phyloP scores from a whole-genome alignment of 176 grass and related monocot genomes.

The Guadua angustifolia region DNA sequence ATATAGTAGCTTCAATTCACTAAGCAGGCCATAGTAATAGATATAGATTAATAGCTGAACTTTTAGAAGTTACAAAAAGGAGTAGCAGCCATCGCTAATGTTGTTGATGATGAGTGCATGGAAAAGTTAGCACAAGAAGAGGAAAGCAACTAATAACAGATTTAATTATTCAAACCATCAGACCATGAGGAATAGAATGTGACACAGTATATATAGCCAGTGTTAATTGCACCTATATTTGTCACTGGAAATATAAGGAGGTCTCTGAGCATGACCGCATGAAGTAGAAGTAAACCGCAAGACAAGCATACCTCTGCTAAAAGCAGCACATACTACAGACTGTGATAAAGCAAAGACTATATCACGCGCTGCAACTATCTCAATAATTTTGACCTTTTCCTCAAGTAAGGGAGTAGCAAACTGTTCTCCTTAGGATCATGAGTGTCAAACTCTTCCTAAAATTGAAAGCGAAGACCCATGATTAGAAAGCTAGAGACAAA shows the following conservation, averaged over 20 bases:
- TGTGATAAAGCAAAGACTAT: slow-evolving; percentile 89
- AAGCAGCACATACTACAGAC: slow-evolving; percentile 86
- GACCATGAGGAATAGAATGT: too few species aligned
- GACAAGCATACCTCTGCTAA: slow-evolving; percentile 75
- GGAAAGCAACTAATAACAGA: too few species aligned
- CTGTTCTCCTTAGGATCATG: slow-evolving; percentile 81
- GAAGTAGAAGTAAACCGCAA: slow-evolving; percentile 31
- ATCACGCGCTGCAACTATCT: slow-evolving; percentile 83
- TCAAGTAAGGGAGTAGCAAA: slow-evolving; percentile 68
- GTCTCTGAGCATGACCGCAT: slow-evolving; percentile 15
- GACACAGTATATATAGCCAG: too few species aligned
- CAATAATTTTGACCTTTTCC: slow-evolving; percentile 95
- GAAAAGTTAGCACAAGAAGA: too few species aligned
- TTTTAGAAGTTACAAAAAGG: too few species aligned
- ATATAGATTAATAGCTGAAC: too few species aligned
- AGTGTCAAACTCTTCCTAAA: slow-evolving; percentile 89
- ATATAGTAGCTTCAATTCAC: too few species aligned
- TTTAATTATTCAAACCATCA: too few species aligned
- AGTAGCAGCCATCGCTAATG: too few species aligned
- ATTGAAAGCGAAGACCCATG: slow-evolving; percentile 34
- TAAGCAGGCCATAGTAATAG: too few species aligned
- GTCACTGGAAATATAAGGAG: slow-evolving; percentile 64
- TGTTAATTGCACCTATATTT: too few species aligned
- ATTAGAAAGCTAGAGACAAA: background rate
- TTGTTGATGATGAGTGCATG: too few species aligned